These are phyloP conservation scores for Aspergillus carlsbadensis DNA, from an alignment of 495 filamentous ascomycete species.

Conservation along the genomic window DNA sequence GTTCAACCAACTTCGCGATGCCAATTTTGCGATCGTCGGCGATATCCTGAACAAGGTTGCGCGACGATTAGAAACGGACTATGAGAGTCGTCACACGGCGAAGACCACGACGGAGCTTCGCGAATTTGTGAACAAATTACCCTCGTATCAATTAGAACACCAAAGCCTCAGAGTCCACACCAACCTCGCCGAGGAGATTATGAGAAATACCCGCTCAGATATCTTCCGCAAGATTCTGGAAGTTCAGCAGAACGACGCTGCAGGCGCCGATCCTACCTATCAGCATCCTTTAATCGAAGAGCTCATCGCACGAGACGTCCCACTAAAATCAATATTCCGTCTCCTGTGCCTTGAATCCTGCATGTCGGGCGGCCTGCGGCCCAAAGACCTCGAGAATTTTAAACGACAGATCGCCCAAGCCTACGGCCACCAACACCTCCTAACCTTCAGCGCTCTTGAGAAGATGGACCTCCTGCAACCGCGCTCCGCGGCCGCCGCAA, in stretches of 20 bases:
- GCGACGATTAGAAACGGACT: slow-evolving; percentile 80
- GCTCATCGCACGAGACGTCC: slow-evolving; percentile 80
- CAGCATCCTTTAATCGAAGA: slow-evolving; percentile 92
- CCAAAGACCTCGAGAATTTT: slow-evolving; percentile 84
- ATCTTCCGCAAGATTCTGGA: slow-evolving; percentile 85
- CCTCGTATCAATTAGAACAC: slow-evolving; percentile 90
- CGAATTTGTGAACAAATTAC: slow-evolving; percentile 88
- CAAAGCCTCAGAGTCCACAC: slow-evolving; percentile 90
- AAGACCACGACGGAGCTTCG: slow-evolving; percentile 88
- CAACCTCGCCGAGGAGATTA: slow-evolving; percentile 88
- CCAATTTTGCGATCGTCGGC: slow-evolving; percentile 94
- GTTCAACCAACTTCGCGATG: slow-evolving; percentile 83
- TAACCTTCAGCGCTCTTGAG: slow-evolving; percentile 87
- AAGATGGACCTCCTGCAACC: slow-evolving; percentile 82
- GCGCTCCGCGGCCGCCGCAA: slow-evolving; percentile 63
- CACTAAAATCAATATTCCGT: slow-evolving; percentile 76
- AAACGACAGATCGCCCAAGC: slow-evolving; percentile 85
- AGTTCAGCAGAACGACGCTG: slow-evolving; percentile 94
- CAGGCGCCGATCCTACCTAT: slow-evolving; percentile 80
- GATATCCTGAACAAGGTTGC: slow-evolving; percentile 87
- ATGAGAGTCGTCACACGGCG: slow-evolving; percentile 83
- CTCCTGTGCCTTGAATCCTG: slow-evolving; percentile 88
- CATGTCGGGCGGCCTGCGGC: slow-evolving; percentile 82
- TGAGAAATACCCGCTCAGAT: slow-evolving; percentile 84
- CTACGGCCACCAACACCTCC: slow-evolving; percentile 90